Evolutionary conservation across 1,284 basidiomycete genomes (phyloP), one percentile per base, ranked within the genome.

Genomic region (Austropuccinia psidii): DNA sequence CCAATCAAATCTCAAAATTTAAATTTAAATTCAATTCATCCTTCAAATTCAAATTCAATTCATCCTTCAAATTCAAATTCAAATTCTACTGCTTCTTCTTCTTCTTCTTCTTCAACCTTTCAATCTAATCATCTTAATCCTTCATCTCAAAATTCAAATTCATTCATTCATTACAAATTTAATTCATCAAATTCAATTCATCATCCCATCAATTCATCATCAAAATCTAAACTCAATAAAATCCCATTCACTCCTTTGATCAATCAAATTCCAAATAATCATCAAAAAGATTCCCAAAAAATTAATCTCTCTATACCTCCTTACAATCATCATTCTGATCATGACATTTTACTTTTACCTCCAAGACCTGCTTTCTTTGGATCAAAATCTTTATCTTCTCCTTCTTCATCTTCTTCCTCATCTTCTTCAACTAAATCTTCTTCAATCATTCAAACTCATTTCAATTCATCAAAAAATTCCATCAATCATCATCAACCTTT

Each of bases 331-430:
- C 37, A 70, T 13, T 6, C n/a, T 27, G 67, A 70, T 19, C n/a
- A 54, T 9, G 67, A 70, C 19, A 57, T 54, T 19, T 11, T 52
- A 11, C 43, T 72, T 4, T 29, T 62, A 4, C 69, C 69, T 21
- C 69, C 69, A 17, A 41, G 69, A 13, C 69, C 69, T 15, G 57
- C 69, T 21, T 72, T 72, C 58, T 72, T 61, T 72, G 69, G 69
- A 39, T 61, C 69, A 4, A 33, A 21, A 27, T 33, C 6, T 29
- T 31, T 47, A 49, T 54, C 69, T 29, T 35, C 17, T 8, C 43
- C 7, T 21, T 61, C 57, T 11, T 17, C 27, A n/a, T 47, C 39
- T 21, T 27, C 62, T 4, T 17, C 9, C 27, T 27, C 6, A 8
- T 45, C 60, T 8, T 31, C 27, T n/a, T 31, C 1, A 13, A 9